Evolutionary conservation across 2,329 filamentous ascomycete species (phyloP), one percentile per base, ranked within the genome.

Genomic region (Penicillium brasilianum): DNA sequence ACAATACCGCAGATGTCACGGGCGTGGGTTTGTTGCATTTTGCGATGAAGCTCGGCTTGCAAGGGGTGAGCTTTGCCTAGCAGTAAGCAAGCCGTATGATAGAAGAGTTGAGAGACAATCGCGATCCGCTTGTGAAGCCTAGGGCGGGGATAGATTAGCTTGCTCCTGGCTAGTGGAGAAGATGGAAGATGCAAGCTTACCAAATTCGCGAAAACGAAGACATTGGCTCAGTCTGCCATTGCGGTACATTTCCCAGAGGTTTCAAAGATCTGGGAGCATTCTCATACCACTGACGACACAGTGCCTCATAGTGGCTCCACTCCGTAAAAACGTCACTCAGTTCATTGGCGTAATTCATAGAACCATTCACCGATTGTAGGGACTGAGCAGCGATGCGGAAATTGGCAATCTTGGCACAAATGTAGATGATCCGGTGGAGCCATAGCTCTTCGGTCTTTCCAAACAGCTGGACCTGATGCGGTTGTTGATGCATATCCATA

Each of bases 1-100:
- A 91, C 88, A 63, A 98, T 96, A 14, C 94, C 94, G 72, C 93
- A 97, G 25, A 96, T 89, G 73, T 93, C 89, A 67, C 90, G 89
- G 0, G 92, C 90, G 72, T 97, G 92, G 63, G 87, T 86, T 52
- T 89, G 82, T 68, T 90, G 88, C 71, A 90, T 84, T 4, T 84
- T 92, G 89, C 4, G 86, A 81, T 2, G 83, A 82, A 18, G 81
- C 81, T 39, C 86, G 8, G 84, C 80, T 11, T 85, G 81, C 39
- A 88, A 83, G 0, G 93, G 93, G 73, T 97, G 90, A 22, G 88
- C 88, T 67, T 94, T 91, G 3, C 90, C 87, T 5, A 97, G 84
- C 36, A 97, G 80, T 65, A 91, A 90, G 78, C 94, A 89, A 22
- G 91, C 88, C 0, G 91, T 95, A 73, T 97, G 93, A 73, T 96